A percentile compares a stretch with the other conserved stretches of the same genome.
Evolutionary conservation across 1,139 yeast species (phyloP).

Genomic region (Geotrichum carabidarum): DNA sequence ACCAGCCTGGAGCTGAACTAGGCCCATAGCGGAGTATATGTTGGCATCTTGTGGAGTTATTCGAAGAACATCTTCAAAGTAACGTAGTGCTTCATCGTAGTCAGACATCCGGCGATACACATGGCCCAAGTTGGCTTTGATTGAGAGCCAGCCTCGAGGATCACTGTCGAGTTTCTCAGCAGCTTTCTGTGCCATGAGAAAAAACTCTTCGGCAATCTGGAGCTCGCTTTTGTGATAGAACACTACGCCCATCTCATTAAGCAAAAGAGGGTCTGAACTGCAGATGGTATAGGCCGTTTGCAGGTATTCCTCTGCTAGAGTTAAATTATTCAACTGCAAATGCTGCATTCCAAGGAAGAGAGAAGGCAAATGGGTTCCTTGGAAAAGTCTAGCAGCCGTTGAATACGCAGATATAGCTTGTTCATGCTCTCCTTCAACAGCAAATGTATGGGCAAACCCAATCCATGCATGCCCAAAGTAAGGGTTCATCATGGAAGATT

Average conservation of each 20-base stretch:
- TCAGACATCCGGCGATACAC: slow-evolving; percentile 69
- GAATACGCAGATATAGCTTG: slow-evolving; percentile 97
- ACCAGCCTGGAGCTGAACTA: slow-evolving; percentile 69
- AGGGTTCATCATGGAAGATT: slow-evolving; percentile 84
- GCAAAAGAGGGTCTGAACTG: slow-evolving; percentile 73
- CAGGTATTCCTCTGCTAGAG: slow-evolving; percentile 82
- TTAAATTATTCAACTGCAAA: slow-evolving; percentile 74
- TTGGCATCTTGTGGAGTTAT: slow-evolving; percentile 70
- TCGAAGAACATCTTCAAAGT: slow-evolving; percentile 71
- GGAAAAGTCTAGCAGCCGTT: slow-evolving; percentile 88
- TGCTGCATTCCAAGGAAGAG: slow-evolving; percentile 95
- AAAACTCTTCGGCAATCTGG: slow-evolving; percentile 61
- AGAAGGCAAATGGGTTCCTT: slow-evolving; percentile 90
- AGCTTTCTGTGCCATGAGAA: slow-evolving; percentile 67
- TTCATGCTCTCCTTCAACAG: slow-evolving; percentile 96
- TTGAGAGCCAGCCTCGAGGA: slow-evolving; percentile 78
- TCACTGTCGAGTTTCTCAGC: slow-evolving; percentile 70
- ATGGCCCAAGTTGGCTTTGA: slow-evolving; percentile 86
- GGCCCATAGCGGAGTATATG: slow-evolving; percentile 76
- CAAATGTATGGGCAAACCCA: slow-evolving; percentile 97
- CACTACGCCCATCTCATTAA: slow-evolving; percentile 90
- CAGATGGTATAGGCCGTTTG: slow-evolving; percentile 72
- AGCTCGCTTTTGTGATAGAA: slow-evolving; percentile 72
- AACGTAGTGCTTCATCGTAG: slow-evolving; percentile 61
- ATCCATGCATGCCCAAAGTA: slow-evolving; percentile 96